Evolutionary conservation across 495 filamentous ascomycete species (phyloP).

Genomic region (Elasticomyces elasticus): DNA sequence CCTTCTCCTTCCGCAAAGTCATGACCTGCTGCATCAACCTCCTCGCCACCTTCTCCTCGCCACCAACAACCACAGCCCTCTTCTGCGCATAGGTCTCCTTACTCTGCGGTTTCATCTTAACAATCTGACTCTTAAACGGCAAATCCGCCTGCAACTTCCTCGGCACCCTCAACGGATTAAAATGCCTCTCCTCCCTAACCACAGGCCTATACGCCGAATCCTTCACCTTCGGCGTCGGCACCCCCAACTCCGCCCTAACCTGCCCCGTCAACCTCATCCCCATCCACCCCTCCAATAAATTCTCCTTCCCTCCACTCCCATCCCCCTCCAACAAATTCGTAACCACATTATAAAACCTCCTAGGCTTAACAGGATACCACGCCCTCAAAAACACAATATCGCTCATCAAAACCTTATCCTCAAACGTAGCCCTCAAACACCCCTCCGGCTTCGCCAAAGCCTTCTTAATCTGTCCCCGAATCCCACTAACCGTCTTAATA

Average conservation of each 20-base stretch:
- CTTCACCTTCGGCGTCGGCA: slow-evolving; percentile 65
- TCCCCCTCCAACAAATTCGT: slow-evolving; percentile 65
- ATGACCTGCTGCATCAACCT: slow-evolving; percentile 90
- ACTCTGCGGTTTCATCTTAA: slow-evolving; percentile 64
- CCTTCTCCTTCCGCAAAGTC: slow-evolving; percentile 83
- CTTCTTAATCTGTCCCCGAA: slow-evolving; percentile 92
- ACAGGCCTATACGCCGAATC: slow-evolving; percentile 77
- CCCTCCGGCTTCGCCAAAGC: slow-evolving; percentile 86
- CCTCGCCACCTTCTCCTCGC: slow-evolving; percentile 79
- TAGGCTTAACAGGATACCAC: slow-evolving; percentile 92
- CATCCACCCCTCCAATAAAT: slow-evolving; percentile 53
- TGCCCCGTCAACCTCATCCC: slow-evolving; percentile 92
- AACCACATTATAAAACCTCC: slow-evolving; percentile 92
- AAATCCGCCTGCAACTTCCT: slow-evolving; percentile 72
- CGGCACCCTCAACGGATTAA: slow-evolving; percentile 89
- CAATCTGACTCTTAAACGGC: slow-evolving; percentile 87
- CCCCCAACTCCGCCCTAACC: slow-evolving; percentile 63
- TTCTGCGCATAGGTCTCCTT: slow-evolving; percentile 87
- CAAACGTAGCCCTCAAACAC: slow-evolving; percentile 90
- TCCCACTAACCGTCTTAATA: slow-evolving; percentile 89
- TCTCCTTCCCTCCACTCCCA: slow-evolving; percentile 30
- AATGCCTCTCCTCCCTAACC: slow-evolving; percentile 70
- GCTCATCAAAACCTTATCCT: slow-evolving; percentile 93
- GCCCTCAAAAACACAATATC: slow-evolving; percentile 93
- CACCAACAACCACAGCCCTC: slow-evolving; percentile 72